Evolutionary conservation across 768 basidiomycete genomes (phyloP).

Genomic region (Suillus alpinus): DNA sequence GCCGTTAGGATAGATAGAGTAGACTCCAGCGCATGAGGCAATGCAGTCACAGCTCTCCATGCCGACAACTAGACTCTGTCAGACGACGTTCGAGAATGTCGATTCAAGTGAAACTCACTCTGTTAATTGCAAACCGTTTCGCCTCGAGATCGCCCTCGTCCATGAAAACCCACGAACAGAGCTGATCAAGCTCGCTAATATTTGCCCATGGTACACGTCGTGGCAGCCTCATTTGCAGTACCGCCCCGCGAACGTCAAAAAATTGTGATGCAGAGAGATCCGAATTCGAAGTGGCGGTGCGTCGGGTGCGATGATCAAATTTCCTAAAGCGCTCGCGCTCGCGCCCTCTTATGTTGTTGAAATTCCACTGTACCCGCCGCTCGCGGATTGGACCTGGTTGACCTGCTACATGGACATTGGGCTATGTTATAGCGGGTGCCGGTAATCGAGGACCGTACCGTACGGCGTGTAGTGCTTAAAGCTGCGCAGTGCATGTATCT

Average conservation of each 20-base stretch:
- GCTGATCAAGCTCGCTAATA: slow-evolving; percentile 65
- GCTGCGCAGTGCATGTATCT: no score
- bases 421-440: no score
- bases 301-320: neutral
- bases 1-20: slow-evolving; percentile 60
- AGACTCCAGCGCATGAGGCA: slow-evolving; percentile 84
- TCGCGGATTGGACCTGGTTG: no score
- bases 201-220: slow-evolving; percentile 79
- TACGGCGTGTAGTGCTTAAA: no score
- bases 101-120: slow-evolving; percentile 42
- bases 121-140: slow-evolving; percentile 57
- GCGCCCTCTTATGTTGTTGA: no score
- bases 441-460: no score
- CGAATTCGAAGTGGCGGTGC: neutral
- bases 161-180: slow-evolving; percentile 73
- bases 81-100: neutral
- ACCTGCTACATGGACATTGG: no score
- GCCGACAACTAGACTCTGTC: slow-evolving; percentile 58
- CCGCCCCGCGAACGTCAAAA: neutral
- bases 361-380: no score
- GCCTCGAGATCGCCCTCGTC: slow-evolving; percentile 60
- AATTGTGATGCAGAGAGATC: no score
- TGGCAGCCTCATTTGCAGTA: slow-evolving; percentile 59
- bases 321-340: no score
- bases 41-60: slow-evolving; percentile 69